A percentile compares a stretch with the other conserved stretches of the same genome.
Evolutionary conservation across 345 rosid species (phyloP).

Genomic region (Arabidopsis arenosa): DNA sequence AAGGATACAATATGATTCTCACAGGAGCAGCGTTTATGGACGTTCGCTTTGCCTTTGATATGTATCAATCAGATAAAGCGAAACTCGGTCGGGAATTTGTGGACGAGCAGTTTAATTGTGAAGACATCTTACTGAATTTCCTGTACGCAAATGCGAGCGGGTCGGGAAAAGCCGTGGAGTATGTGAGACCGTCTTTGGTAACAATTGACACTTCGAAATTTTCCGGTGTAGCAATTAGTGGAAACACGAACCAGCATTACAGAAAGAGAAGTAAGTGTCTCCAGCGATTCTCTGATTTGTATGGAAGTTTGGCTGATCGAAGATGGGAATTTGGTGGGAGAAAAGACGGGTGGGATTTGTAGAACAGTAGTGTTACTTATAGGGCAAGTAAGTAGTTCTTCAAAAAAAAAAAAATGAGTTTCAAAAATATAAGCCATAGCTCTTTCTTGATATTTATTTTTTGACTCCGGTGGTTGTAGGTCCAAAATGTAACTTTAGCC

Average conservation of each 20-base stretch:
- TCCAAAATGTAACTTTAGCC: not conserved
- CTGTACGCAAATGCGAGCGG: constrained; percentile 83
- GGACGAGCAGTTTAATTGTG: constrained; percentile 78
- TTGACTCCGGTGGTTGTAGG: not conserved
- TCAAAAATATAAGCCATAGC: not conserved
- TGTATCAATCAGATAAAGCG: constrained; percentile 71
- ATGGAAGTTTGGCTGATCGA: constrained; percentile 63
- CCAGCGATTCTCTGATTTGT: constrained; percentile 61
- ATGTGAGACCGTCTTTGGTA: constrained; percentile 80
- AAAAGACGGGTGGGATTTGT: constrained; percentile 91
- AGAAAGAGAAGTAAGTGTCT: constrained; percentile 74
- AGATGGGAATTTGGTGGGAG: constrained; percentile 71
- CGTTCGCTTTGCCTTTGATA: constrained; percentile 57
- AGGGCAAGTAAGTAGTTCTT: constrained; percentile 33
- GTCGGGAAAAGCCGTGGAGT: constrained; percentile 61
- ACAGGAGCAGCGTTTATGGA: constrained; percentile 97
- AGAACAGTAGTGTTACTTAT: constrained; percentile 46
- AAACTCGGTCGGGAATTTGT: constrained; percentile 71
- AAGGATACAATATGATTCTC: constrained; percentile 88
- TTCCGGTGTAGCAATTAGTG: constrained; percentile 83
- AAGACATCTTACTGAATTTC: constrained; percentile 82
- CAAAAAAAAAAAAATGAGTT: not conserved
- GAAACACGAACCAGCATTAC: constrained; percentile 80
- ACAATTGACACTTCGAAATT: constrained; percentile 83
- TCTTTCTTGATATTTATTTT: not conserved